Evolutionary conservation across 805 yeast genomes (phyloP).

Genomic region (Starmerella stellata): DNA sequence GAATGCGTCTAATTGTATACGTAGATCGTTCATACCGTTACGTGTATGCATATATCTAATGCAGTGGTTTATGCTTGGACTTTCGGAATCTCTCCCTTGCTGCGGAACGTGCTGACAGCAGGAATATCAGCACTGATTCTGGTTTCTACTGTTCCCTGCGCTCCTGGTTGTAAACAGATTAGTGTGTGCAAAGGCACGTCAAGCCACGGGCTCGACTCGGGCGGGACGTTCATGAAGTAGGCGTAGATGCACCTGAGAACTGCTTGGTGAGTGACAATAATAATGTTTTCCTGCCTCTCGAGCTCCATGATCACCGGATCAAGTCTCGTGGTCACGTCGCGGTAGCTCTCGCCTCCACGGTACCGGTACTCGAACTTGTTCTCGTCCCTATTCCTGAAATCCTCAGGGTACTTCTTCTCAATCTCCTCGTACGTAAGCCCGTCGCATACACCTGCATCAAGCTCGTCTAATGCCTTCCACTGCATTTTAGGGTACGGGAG

Average conservation of each 20-base stretch:
- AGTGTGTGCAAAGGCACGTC: constrained; percentile 91
- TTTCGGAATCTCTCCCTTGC: constrained; percentile 46
- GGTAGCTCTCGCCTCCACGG: constrained; percentile 91
- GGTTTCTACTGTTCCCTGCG: constrained; percentile 74
- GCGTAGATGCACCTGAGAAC: constrained; percentile 92
- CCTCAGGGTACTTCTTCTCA: constrained; percentile 71
- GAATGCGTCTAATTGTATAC: too few relatives aligned
- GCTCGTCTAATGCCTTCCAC: constrained; percentile 95
- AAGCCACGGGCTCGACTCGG: constrained; percentile 97
- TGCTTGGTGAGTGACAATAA: constrained; percentile 95
- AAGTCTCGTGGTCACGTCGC: constrained; percentile 82
- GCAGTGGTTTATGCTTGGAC: background rate
- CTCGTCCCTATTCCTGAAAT: constrained; percentile 86
- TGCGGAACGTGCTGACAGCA: constrained; percentile 90
- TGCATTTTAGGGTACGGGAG: constrained; percentile 66
- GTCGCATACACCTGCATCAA: constrained; percentile 95
- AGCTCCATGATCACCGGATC: constrained; percentile 98
- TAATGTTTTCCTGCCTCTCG: constrained; percentile 88
- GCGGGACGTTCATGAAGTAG: constrained; percentile 95
- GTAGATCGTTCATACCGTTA: too few relatives aligned
- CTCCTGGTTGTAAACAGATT: constrained; percentile 87
- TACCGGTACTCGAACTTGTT: constrained; percentile 90
- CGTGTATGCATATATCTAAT: too few relatives aligned
- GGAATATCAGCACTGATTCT: constrained; percentile 91
- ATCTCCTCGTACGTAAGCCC: constrained; percentile 93